A percentile compares a stretch with the other conserved stretches of the same genome.
phyloP scores from a whole-genome alignment of 148 eudicot genomes.

The Arbutus unedo region DNA sequence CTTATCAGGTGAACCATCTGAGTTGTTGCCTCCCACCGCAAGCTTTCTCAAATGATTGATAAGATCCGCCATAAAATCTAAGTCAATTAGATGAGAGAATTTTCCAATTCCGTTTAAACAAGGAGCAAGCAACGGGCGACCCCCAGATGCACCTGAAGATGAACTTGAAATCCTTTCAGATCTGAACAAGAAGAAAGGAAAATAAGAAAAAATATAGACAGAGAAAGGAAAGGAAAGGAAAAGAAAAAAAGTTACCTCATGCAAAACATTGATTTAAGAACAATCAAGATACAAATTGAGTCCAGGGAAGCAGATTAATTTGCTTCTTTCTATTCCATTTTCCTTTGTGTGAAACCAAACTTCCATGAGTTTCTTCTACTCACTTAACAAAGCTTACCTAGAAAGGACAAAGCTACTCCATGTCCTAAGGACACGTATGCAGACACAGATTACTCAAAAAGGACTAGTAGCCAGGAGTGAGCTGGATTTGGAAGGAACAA shows the following conservation, averaged over 20 bases:
- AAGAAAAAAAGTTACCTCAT: background rate
- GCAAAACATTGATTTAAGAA: background rate
- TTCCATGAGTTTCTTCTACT: background rate
- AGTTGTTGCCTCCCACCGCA: slow-evolving; percentile 52
- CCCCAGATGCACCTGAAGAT: slow-evolving; percentile 35
- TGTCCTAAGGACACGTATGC: background rate
- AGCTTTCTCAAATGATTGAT: slow-evolving; percentile 82
- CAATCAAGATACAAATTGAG: background rate
- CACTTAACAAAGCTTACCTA: background rate
- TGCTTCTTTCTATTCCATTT: background rate
- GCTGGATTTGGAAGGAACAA: background rate
- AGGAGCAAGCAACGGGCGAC: slow-evolving; percentile 74
- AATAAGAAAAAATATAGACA: background rate
- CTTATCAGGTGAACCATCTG: slow-evolving; percentile 32
- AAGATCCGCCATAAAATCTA: slow-evolving; percentile 93
- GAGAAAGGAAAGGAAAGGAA: background rate
- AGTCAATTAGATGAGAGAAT: slow-evolving; percentile 81
- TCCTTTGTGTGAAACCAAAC: background rate
- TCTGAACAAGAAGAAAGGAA: slow-evolving; percentile 31
- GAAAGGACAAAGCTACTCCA: background rate
- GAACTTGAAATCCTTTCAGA: slow-evolving; percentile 31
- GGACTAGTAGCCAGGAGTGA: background rate
- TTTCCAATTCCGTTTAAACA: slow-evolving; percentile 88
- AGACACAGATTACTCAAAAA: background rate
- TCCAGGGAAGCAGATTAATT: background rate